A percentile compares a stretch with the other conserved stretches of the same genome.
phyloP scores from a whole-genome alignment of 495 filamentous ascomycete species.

The Achaetomiella virescens region DNA sequence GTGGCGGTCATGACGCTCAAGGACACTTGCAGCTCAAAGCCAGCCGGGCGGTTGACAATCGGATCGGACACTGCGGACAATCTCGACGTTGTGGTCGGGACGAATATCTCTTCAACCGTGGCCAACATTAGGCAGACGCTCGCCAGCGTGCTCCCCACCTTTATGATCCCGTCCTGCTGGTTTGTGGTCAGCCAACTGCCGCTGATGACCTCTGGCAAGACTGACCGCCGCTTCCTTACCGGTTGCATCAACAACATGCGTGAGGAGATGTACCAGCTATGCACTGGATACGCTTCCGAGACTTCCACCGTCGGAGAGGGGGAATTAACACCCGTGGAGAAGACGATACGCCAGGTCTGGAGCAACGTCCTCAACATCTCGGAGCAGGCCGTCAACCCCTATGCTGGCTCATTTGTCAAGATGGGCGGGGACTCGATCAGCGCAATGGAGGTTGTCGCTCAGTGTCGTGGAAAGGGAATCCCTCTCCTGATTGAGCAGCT shows the following conservation, averaged over 20 bases:
- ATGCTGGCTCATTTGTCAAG: slow-evolving; percentile 45
- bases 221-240: slow-evolving; percentile 12
- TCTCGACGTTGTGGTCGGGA: background rate
- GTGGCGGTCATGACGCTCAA: slow-evolving; percentile 1
- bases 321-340: slow-evolving; percentile 7
- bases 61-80: background rate
- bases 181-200: slow-evolving; percentile 18
- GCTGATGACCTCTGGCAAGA: slow-evolving; percentile 25
- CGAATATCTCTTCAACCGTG: background rate
- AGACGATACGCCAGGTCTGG: slow-evolving; percentile 11
- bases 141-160: slow-evolving; percentile 15
- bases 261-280: slow-evolving; percentile 7
- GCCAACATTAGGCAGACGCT: background rate
- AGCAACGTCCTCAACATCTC: slow-evolving; percentile 12
- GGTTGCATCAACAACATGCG: slow-evolving; percentile 5
- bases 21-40: background rate
- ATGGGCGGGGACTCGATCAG: slow-evolving; percentile 58
- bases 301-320: background rate
- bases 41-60: background rate
- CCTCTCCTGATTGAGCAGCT: slow-evolving; percentile 29
- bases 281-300: background rate
- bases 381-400: slow-evolving; percentile 26
- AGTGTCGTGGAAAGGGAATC: slow-evolving; percentile 1
- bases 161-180: slow-evolving; percentile 25
- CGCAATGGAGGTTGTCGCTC: slow-evolving; percentile 41